A percentile compares a stretch with the other conserved stretches of the same genome.
Evolutionary conservation across 257 asterid species (phyloP).

Genomic region (Nicotiana tabacum): DNA sequence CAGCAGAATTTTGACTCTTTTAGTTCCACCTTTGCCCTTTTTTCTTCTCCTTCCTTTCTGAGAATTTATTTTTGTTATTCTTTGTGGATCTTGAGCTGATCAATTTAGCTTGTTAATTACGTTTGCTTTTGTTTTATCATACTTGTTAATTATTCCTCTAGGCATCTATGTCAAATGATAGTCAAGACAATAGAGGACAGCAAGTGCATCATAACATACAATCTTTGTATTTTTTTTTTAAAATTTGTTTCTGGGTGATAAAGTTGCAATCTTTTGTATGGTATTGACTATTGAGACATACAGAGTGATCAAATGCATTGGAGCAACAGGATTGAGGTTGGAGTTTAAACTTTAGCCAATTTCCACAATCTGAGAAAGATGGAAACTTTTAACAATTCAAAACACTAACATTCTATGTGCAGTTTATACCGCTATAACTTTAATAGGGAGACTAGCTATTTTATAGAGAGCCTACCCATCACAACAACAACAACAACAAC

Average conservation of each 20-base stretch:
- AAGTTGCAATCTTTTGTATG: neutral
- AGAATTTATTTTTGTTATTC: neutral
- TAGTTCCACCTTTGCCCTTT: neutral
- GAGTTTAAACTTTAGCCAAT: neutral
- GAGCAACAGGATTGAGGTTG: neutral
- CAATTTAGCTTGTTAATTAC: neutral
- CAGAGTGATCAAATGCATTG: neutral
- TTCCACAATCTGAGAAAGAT: neutral
- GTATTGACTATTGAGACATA: neutral
- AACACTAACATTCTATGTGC: neutral
- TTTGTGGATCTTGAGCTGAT: slow-evolving; percentile 14
- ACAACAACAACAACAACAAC: neutral
- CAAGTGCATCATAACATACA: neutral
- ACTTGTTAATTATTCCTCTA: neutral
- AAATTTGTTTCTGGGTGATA: neutral
- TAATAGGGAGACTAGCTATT: neutral
- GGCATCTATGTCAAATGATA: neutral
- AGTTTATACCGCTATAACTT: neutral
- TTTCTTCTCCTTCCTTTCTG: neutral
- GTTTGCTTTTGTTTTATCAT: neutral
- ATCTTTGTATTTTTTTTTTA: neutral
- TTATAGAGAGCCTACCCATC: neutral
- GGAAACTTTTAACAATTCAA: neutral
- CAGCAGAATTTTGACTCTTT: neutral
- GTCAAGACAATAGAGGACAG: neutral